These are phyloP conservation scores for Aspergillus wentii DNA, from an alignment of 495 filamentous ascomycete genomes.

Conservation along the genomic window DNA sequence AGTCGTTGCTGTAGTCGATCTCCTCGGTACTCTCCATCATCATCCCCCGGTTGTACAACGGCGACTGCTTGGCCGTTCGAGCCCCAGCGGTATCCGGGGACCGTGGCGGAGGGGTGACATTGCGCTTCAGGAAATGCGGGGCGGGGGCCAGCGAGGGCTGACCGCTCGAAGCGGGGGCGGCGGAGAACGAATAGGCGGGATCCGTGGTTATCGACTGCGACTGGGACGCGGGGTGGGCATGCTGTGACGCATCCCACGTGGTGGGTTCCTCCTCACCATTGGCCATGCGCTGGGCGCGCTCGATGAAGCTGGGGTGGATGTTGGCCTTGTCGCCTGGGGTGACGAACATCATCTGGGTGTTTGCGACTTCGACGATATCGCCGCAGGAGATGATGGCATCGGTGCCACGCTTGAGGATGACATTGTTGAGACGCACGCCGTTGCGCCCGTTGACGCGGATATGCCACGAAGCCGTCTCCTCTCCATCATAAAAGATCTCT, in stretches of 20 bases:
- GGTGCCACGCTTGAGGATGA: conserved; percentile 57
- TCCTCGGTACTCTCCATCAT: conserved; percentile 71
- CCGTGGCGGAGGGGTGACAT: conserved; percentile 60
- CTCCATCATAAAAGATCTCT: conserved; percentile 71
- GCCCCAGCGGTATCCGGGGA: conserved; percentile 38
- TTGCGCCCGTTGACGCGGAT: conserved; percentile 86
- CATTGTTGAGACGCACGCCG: conserved; percentile 75
- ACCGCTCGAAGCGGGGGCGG: conserved; percentile 22
- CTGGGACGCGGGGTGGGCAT: conserved; percentile 28
- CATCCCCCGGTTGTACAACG: conserved; percentile 60
- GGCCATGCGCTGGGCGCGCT: conserved; percentile 42
- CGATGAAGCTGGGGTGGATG: conserved; percentile 53
- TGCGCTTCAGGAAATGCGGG: conserved; percentile 63
- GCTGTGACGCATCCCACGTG: conserved; percentile 35
- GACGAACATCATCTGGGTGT: conserved; percentile 97
- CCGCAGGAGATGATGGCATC: conserved; percentile 69
- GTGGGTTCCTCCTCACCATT: conserved; percentile 37
- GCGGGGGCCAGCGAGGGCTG: conserved; percentile 62
- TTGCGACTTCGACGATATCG: conserved; percentile 82
- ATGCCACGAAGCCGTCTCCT: conserved; percentile 63
- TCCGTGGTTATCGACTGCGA: conserved; percentile 3
- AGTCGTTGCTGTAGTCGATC: conserved; percentile 81
- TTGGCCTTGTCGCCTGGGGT: conserved; percentile 60
- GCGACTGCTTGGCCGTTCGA: conserved; percentile 52
- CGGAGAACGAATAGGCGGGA: conserved; percentile 17